Evolutionary conservation across 768 basidiomycete species (phyloP), one percentile per base, ranked within the genome.

Genomic region (Calocera viscosa): DNA sequence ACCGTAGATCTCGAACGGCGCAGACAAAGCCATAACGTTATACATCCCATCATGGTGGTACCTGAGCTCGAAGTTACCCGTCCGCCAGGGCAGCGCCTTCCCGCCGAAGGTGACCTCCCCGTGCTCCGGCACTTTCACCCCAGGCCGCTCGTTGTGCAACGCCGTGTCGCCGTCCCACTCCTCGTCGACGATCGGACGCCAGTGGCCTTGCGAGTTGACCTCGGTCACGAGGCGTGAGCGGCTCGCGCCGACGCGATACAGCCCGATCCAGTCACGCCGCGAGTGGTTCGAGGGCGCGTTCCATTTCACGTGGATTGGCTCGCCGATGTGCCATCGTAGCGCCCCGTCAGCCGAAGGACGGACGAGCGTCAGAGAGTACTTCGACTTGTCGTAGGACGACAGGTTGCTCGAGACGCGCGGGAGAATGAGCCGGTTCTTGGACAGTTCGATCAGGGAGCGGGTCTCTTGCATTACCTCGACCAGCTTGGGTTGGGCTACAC

Each of bases 21-120:
- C 89, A 63, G 89, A 86, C 65, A 88, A 73, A 65, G 86, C 84
- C 84, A 98, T 89, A 66, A 98, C 96, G 75, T 94, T 96, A 77
- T 99, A 90, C 75, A 94, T 97, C 63, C 93, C 94, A 75, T 96
- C 92, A 73, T 97, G 94, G 72, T 99, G 96, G 74, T 94, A 94
- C 1, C 75, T 77, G 71, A 91, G 86, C 81, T 99, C 96, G 74
- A 97, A 99, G 64, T 78, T 77, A 7, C 95, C 96, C 38, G 83
- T 81, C 38, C 83, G 76, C 94, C 94, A 96, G 1, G 95, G 94
- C 26, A 98, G 78, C 19, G 83, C 84, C 71, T 90, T 84, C 0
- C 86, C 86, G 69, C 82, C 82, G 78, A 97, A 96, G 2, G 84
- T 82, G 3, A 91, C 81, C 5, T 78, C 80, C 1, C 94, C 93